Base-by-base conservation (phyloP, 257 asterid genomes). In the Oldenlandia corymbosa region DNA sequence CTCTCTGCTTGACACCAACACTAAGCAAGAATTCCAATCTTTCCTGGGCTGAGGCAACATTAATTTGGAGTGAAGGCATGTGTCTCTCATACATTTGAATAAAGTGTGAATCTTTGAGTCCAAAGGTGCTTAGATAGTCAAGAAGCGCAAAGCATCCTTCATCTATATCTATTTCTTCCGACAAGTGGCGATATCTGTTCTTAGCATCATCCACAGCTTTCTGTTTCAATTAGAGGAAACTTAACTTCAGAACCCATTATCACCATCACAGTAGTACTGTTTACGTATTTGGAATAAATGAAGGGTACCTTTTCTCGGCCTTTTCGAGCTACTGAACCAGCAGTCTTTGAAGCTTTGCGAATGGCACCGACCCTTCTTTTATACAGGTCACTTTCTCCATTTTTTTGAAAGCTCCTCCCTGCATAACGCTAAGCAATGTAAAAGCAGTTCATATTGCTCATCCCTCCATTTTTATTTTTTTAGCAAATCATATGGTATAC, bases 1-100 rank as follows among this genome's bases (percentile, higher is more conserved):
- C 96, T 51, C 66, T 78, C 48, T 82, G 95, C 69, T 88, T 85
- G 66, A 91, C 98, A 36, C 96, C 98, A 18, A 86, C 82, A 47
- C 88, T 79, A 71, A 88, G 68, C 82, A 91, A 74, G 79, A 78
- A 88, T 34, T 82, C 84, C 75, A 91, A 68, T 78, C 98, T 83
- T 68, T 88, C 95, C 69, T 78, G 75, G 13, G 95, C 96, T 10
- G 96, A 84, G 64, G 69, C 80, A 50, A 81, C 90, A 64, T 91
- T 91, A 59, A 84, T 88, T 81, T 91, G 95, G 74, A 91, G 96
- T 48, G 92, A 83, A 2, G 92, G 92, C 98, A 91, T 85, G 68
- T 91, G 98, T 85, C 98, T 79, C 79, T 86, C 96, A 24, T 88
- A 86, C 87, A 91, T 91, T 75, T 83, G 96, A 71, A 85, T 68